A percentile compares a stretch with the other conserved stretches of the same genome.
Conservation (phyloP, 768 basidiomycete species). For the Suillus plorans region DNA sequence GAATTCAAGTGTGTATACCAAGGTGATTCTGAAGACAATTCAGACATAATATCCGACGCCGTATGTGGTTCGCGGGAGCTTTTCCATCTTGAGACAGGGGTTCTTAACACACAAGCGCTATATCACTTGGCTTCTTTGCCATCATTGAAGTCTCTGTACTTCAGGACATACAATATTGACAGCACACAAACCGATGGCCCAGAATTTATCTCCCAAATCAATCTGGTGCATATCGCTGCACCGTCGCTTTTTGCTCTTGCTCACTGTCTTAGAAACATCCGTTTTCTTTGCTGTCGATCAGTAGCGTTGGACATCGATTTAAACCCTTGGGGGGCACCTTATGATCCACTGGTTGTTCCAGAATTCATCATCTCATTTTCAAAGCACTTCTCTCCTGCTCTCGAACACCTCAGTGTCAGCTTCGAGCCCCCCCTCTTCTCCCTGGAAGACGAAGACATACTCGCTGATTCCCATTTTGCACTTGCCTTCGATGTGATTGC, state of each 20-base stretch:
- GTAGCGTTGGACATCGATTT: background rate
- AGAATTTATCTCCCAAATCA: background rate
- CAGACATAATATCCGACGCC: background rate
- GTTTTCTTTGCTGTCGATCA: background rate
- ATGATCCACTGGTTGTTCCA: background rate
- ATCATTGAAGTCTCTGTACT: background rate
- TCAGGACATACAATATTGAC: background rate
- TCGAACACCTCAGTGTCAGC: background rate
- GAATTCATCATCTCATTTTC: background rate
- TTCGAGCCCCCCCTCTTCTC: background rate
- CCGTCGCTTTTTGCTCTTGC: background rate
- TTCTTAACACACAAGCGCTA: background rate
- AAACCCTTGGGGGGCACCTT: background rate
- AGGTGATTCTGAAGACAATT: background rate
- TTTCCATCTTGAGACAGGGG: background rate
- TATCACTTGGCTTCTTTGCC: background rate
- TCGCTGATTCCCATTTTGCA: background rate
- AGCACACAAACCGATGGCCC: background rate
- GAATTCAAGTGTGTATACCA: background rate
- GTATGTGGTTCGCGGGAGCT: background rate
- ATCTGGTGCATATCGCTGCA: background rate
- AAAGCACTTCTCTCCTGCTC: background rate
- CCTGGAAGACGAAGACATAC: background rate
- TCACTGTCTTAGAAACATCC: background rate
- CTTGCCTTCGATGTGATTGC: background rate